A percentile compares a stretch with the other conserved stretches of the same genome.
Evolutionary conservation across 805 yeast species (phyloP).

Genomic region (Yarrowia keelungensis): DNA sequence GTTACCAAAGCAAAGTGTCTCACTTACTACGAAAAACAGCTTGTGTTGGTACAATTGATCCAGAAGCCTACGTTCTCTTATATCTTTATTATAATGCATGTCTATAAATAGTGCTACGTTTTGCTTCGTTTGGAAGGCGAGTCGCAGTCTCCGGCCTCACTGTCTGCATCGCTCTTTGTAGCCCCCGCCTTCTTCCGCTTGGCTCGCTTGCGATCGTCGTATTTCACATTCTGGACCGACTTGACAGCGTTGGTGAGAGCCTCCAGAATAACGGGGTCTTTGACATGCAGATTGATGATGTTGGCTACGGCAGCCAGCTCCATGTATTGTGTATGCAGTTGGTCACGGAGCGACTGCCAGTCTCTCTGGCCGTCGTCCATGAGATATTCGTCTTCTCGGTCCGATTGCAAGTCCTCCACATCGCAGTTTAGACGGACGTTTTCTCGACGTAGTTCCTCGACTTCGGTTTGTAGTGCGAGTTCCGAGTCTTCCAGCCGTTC

Average conservation of each 20-base stretch:
- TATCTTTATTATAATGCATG: not conserved
- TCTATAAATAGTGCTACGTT: slow-evolving; percentile 8
- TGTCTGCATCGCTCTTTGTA: not conserved
- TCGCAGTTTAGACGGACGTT: slow-evolving; percentile 31
- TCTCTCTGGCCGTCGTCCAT: slow-evolving; percentile 25
- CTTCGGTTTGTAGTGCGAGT: not conserved
- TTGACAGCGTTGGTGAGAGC: slow-evolving; percentile 26
- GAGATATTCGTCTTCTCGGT: slow-evolving; percentile 29
- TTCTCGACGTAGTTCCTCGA: slow-evolving; percentile 18
- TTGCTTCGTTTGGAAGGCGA: not conserved
- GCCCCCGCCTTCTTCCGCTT: not conserved
- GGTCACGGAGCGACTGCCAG: slow-evolving; percentile 28
- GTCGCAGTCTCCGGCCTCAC: not conserved
- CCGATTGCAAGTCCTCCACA: slow-evolving; percentile 27
- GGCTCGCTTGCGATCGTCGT: not conserved
- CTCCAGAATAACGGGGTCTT: slow-evolving; percentile 2
- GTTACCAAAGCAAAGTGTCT: no score
- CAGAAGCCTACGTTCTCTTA: no score
- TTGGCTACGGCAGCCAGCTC: slow-evolving; percentile 32
- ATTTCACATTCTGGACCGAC: slow-evolving; percentile 11
- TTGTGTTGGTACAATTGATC: no score
- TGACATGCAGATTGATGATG: slow-evolving; percentile 28
- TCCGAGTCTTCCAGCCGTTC: slow-evolving; percentile 12
- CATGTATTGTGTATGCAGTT: slow-evolving; percentile 17
- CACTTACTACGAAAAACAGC: no score